These are phyloP conservation scores for Penicillium pancosmium DNA, from an alignment of 495 filamentous ascomycete genomes.

Conservation along the genomic window DNA sequence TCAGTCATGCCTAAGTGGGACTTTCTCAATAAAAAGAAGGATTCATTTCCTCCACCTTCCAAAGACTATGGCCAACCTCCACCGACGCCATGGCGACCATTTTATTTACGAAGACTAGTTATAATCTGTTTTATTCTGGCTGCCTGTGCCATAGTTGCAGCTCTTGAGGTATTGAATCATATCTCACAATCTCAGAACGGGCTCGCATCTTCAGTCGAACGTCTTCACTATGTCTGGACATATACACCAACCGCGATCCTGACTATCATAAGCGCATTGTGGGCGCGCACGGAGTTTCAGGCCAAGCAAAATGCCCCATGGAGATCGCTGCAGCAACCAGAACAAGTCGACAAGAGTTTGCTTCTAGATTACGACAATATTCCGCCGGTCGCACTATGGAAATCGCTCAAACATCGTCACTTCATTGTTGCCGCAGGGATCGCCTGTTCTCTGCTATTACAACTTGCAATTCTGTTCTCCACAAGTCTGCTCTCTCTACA, in stretches of 20 bases:
- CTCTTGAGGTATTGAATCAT: slow-evolving; percentile 13
- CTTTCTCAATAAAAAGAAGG: background rate
- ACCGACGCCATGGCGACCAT: slow-evolving; percentile 4
- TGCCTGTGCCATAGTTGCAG: slow-evolving; percentile 6
- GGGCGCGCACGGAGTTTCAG: slow-evolving; percentile 31
- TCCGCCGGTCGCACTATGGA: slow-evolving; percentile 1
- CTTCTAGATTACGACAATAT: slow-evolving; percentile 3
- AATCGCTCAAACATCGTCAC: slow-evolving; percentile 1
- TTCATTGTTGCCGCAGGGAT: slow-evolving; percentile 8
- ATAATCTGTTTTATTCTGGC: background rate
- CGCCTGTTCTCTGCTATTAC: slow-evolving; percentile 1
- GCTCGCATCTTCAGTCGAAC: slow-evolving; percentile 15
- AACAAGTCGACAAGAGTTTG: slow-evolving; percentile 6
- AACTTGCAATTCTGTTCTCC: slow-evolving; percentile 3
- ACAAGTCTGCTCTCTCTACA: slow-evolving; percentile 7
- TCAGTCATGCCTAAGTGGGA: background rate
- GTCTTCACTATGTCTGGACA: slow-evolving; percentile 33
- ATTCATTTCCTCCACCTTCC: background rate
- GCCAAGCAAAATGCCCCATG: slow-evolving; percentile 28
- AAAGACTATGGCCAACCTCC: background rate
- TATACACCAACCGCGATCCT: slow-evolving; percentile 37
- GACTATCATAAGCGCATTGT: slow-evolving; percentile 26
- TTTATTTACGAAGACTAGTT: slow-evolving; percentile 11
- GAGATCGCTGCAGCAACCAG: slow-evolving; percentile 11
- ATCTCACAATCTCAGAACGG: slow-evolving; percentile 21